Percentiles rank a stretch among this genome's conserved stretches.
These are phyloP conservation scores for Lomentospora prolificans DNA, from an alignment of 2,329 filamentous ascomycete genomes.

Conservation along the genomic window DNA sequence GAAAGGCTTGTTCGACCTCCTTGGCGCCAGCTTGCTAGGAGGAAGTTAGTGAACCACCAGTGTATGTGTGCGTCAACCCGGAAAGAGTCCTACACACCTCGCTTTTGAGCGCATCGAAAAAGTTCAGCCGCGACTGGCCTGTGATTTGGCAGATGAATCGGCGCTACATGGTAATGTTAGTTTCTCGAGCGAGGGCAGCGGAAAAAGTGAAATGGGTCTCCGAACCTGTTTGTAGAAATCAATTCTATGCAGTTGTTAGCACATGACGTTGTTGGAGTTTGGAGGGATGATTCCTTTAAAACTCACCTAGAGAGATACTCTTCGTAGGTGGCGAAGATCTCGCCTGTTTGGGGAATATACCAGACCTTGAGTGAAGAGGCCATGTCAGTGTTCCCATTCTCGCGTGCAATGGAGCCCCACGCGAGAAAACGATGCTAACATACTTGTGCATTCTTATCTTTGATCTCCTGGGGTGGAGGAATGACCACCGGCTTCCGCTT, in stretches of 20 bases:
- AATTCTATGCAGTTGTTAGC: slow-evolving; percentile 47
- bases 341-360: slow-evolving; percentile 81
- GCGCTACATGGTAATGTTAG: slow-evolving; percentile 38
- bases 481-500: slow-evolving; percentile 93
- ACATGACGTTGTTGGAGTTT: background rate
- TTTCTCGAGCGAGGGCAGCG: background rate
- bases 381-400: background rate
- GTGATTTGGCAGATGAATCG: slow-evolving; percentile 95
- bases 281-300: no score
- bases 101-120: slow-evolving; percentile 85
- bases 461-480: slow-evolving; percentile 58
- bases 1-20: slow-evolving; percentile 86
- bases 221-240: slow-evolving; percentile 88
- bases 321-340: slow-evolving; percentile 84
- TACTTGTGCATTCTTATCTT: slow-evolving; percentile 80
- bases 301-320: slow-evolving; percentile 73
- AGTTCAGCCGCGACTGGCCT: slow-evolving; percentile 81
- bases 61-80: background rate
- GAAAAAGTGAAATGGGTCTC: background rate
- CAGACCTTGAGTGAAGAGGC: slow-evolving; percentile 55
- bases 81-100: slow-evolving; percentile 51
- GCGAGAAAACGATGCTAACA: slow-evolving; percentile 10
- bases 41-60: background rate
- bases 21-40: slow-evolving; percentile 63
- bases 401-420: slow-evolving; percentile 12